These are phyloP conservation scores for Penicillium antarcticum DNA, from an alignment of 495 filamentous ascomycete species.

Conservation along the genomic window DNA sequence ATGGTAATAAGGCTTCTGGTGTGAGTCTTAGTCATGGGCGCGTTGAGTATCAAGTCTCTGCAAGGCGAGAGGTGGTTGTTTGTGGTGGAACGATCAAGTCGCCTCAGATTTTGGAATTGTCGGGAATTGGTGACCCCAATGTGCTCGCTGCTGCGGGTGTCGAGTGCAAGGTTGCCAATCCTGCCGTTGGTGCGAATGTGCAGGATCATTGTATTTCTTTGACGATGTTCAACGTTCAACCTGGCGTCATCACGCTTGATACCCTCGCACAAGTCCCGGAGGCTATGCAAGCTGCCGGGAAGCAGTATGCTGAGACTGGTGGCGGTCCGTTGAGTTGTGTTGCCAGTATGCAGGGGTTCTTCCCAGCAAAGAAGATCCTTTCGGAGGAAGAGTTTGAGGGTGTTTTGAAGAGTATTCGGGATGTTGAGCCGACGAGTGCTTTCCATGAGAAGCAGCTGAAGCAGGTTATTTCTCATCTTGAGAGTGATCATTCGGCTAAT, in stretches of 20 bases:
- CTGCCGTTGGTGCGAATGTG: constrained; percentile 44
- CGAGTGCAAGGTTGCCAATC: constrained; percentile 31
- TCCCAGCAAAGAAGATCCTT: constrained; percentile 18
- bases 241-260: constrained; percentile 34
- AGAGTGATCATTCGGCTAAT: constrained; percentile 23
- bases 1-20: constrained; percentile 25
- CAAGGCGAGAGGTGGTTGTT: constrained; percentile 52
- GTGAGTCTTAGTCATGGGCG: constrained; percentile 33
- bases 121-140: constrained; percentile 46
- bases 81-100: constrained; percentile 49
- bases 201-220: constrained; percentile 39
- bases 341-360: constrained; percentile 22
- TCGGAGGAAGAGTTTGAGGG: constrained; percentile 19
- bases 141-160: constrained; percentile 32
- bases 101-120: constrained; percentile 56
- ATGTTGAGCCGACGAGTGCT: constrained; percentile 9
- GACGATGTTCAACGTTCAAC: constrained; percentile 22
- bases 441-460: constrained; percentile 26
- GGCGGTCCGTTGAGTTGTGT: constrained; percentile 14
- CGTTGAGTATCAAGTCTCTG: constrained; percentile 38
- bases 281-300: constrained; percentile 15
- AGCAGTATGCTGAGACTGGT: constrained; percentile 15
- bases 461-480: constrained; percentile 21
- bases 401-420: constrained; percentile 18
- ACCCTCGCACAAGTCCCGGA: constrained; percentile 24